A percentile compares a stretch with the other conserved stretches of the same genome.
Conservation (phyloP, 176 grass and related monocot genomes). For the Oryza glumipatula region DNA sequence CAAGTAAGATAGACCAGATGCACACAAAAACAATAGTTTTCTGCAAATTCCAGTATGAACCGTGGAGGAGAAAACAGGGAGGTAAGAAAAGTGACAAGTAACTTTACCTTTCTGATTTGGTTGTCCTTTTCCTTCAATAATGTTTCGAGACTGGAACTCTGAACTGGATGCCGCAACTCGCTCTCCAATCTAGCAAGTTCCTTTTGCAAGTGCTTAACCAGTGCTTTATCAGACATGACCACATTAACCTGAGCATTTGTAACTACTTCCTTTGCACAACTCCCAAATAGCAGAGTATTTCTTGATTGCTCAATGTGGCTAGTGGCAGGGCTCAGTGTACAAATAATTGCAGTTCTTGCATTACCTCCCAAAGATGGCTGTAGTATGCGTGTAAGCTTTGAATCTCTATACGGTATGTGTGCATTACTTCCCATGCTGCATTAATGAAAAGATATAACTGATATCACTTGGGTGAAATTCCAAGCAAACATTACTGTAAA, state of each 20-base stretch:
- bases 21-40: neutral
- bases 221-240: constrained; percentile 85
- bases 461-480: neutral
- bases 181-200: constrained; percentile 90
- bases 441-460: constrained; percentile 30
- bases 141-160: constrained; percentile 62
- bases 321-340: constrained; percentile 78
- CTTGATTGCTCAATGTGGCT: constrained; percentile 82
- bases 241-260: constrained; percentile 90
- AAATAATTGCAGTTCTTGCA: constrained; percentile 85
- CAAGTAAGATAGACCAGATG: neutral
- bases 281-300: constrained; percentile 84
- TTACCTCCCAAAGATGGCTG: constrained; percentile 88
- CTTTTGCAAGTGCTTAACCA: constrained; percentile 87
- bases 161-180: constrained; percentile 64
- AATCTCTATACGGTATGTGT: constrained; percentile 89
- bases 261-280: constrained; percentile 83
- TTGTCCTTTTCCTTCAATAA: constrained; percentile 74
- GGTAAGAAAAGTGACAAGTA: neutral
- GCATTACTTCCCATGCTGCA: constrained; percentile 77
- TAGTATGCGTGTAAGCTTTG: constrained; percentile 88
- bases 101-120: constrained; percentile 73
- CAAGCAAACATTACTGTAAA: neutral
- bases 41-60: constrained; percentile 13
- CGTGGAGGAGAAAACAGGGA: neutral